Percentiles rank a stretch among this genome's conserved stretches.
Evolutionary conservation across 2,329 filamentous ascomycete species (phyloP).

Genomic region (Pyricularia pennisetigena): DNA sequence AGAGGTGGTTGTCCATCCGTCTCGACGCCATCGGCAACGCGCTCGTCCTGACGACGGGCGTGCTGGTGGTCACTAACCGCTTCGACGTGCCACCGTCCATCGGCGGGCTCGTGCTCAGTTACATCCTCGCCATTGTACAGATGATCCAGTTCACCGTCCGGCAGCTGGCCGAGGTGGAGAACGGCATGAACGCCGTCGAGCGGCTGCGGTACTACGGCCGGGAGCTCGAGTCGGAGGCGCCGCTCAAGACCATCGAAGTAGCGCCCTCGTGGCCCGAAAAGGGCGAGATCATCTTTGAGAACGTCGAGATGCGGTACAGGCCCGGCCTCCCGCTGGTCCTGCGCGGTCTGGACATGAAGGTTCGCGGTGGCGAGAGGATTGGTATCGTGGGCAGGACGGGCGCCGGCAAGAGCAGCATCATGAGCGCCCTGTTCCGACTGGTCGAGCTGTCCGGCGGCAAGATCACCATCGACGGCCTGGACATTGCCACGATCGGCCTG

Average conservation of each 20-base stretch:
- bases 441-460: slow-evolving; percentile 53
- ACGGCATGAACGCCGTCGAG: slow-evolving; percentile 96
- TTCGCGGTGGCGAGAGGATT: slow-evolving; percentile 67
- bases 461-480: slow-evolving; percentile 55
- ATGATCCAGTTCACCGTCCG: slow-evolving; percentile 95
- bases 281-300: slow-evolving; percentile 68
- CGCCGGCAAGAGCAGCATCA: slow-evolving; percentile 75
- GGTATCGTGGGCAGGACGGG: slow-evolving; percentile 76
- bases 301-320: slow-evolving; percentile 73
- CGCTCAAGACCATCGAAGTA: slow-evolving; percentile 52
- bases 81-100: slow-evolving; percentile 80
- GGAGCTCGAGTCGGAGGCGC: slow-evolving; percentile 79
- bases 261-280: slow-evolving; percentile 72
- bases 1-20: slow-evolving; percentile 82
- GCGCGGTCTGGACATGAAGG: slow-evolving; percentile 59
- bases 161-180: slow-evolving; percentile 91
- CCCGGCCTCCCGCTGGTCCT: slow-evolving; percentile 63
- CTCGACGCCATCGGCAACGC: slow-evolving; percentile 76
- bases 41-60: slow-evolving; percentile 79
- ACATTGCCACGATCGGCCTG: slow-evolving; percentile 65
- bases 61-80: slow-evolving; percentile 84
- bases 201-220: slow-evolving; percentile 84
- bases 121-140: slow-evolving; percentile 86
- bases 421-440: slow-evolving; percentile 72
- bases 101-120: slow-evolving; percentile 79